Evolutionary conservation across 2,329 filamentous ascomycete genomes (phyloP), one percentile per base, ranked within the genome.

Genomic region (Pseudopyrenochaeta lycopersici): DNA sequence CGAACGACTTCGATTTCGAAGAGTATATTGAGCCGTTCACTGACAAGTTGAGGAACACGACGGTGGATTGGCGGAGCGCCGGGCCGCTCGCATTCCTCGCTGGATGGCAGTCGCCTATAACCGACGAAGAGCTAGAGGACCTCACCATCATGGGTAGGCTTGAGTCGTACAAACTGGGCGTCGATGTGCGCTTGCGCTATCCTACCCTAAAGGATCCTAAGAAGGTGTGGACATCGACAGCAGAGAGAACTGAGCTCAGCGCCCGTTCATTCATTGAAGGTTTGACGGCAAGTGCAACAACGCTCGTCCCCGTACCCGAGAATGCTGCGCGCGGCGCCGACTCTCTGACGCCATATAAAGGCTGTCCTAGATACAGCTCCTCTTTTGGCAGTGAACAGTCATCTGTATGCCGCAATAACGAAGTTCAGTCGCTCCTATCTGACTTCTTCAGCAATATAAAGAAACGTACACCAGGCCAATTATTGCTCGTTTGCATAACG

Each of bases 331-430:
- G 81, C 2, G 86, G 86, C 15, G 87, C 86, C 7, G 78, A 89
- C 65, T 81, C 78, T 41, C 72, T 89, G 59, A 89, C 87, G 1
- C 86, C 87, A 0, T 89, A 90, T 73, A 84, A 85, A 67, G 81
- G 81, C 33, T 90, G 88, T 62, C 85, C 86, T 11, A 84, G 82
- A 11, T 90, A 88, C 71, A 85, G 82, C 39, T 80, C 80, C 1
- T 82, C 82, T 2, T 77, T 79, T 2, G 86, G 86, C 2, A 84
- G 82, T 61, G 76, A 86, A 3, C 81, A 88, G 71, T 81, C 81
- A 0, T 70, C 66, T 32, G 76, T 76, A 62, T 39, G 67, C 54
- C 36, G 4, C 52, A 46, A 14, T 7, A 10, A 39, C n/a, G 18
- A 17, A 2, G 2, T 31, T 4, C 14, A n/a, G n/a, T 41, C 17